Evolutionary conservation across 345 rosid genomes (phyloP), one percentile per base, ranked within the genome.

Genomic region (Nasturtium officinale): DNA sequence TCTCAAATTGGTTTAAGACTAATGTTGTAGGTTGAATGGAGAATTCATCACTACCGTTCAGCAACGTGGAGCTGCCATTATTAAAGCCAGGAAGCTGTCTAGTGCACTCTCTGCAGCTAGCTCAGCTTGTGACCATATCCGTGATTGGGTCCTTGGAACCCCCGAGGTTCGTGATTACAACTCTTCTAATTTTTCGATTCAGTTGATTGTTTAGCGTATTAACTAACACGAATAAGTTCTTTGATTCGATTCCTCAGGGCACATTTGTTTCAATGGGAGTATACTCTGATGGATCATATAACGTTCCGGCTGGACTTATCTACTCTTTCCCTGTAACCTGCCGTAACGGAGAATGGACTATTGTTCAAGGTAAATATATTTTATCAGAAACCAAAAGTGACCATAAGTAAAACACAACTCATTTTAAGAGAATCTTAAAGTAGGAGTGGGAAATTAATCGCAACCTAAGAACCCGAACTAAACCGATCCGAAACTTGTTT

Each of bases 231-330:
- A 67, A 67, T 0, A 2, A 9, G 15, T 40, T 64, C 6, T 20
- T 63, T 30, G 5, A 10, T 20, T 46, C 33, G 8, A 21, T 57
- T 56, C 50, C 28, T 26, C 66, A 94, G 97, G 99, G 97, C 32
- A 89, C 96, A 38, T 95, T 89, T 87, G 99, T 95, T 70, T 95
- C 99, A 66, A 95, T 95, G 99, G 99, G 99, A 5, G 99, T 95
- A 4, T 90, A 89, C 82, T 89, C 97, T 6, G 96, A 95, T 81
- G 99, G 99, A 59, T 95, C 99, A 18, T 95, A 95, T 87, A 84
- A 87, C 45, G 96, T 90, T 28, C 96, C 99, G 20, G 78, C 99
- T 73, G 99, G 99, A 40, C 89, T 95, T 38, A 87, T 95, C 78
- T 91, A 95, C 78, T 95, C 99, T n/a, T 95, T 91, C 84, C 99